Conservation (phyloP, 2,329 filamentous ascomycete species). For the Aspergillus fructus region DNA sequence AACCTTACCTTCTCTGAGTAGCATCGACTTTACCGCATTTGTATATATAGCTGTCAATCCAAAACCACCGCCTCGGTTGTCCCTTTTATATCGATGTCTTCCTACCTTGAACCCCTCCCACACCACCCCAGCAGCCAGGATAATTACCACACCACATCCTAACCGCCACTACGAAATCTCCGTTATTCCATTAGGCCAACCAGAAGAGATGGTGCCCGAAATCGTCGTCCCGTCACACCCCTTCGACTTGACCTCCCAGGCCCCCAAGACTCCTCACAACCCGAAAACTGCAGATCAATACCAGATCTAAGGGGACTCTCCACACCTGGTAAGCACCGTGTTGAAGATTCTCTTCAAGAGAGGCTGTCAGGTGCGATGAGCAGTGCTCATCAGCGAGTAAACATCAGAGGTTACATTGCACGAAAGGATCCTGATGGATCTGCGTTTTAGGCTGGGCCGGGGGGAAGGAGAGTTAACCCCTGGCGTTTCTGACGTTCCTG, state of each 20-base stretch:
- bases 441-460: neutral
- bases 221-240: conserved; percentile 1
- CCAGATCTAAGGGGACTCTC: neutral
- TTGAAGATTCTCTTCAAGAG: neutral
- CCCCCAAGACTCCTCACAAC: neutral
- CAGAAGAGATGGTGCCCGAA: neutral
- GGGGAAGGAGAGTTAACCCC: neutral
- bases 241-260: neutral
- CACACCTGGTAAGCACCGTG: neutral
- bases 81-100: neutral
- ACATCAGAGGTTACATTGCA: neutral
- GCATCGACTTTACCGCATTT: neutral
- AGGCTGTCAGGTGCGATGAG: neutral
- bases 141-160: neutral
- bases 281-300: neutral
- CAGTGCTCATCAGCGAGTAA: neutral
- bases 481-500: neutral
- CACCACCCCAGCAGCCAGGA: neutral
- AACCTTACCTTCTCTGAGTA: neutral
- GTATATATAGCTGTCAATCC: neutral
- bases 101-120: neutral
- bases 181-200: neutral
- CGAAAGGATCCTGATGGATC: neutral
- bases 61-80: neutral
- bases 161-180: neutral